These are phyloP conservation scores for Fusarium caatingaense DNA, from an alignment of 2,329 filamentous ascomycete genomes.

Conservation along the genomic window DNA sequence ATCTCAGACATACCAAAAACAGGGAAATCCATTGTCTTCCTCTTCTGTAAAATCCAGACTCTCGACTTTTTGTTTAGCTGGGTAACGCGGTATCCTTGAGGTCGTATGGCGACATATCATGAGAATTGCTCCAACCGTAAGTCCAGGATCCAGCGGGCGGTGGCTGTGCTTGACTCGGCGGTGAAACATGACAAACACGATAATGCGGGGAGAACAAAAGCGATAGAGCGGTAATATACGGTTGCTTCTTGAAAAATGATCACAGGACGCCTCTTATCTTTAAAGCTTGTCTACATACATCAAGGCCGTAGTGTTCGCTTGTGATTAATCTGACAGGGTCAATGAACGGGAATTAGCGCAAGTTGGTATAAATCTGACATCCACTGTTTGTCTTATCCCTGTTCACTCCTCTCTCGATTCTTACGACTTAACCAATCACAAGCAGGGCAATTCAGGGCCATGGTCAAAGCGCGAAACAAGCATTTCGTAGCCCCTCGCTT, in stretches of 20 bases:
- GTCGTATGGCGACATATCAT: background rate
- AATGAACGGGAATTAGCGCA: background rate
- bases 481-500: background rate
- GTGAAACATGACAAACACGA: background rate
- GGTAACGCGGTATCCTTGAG: background rate
- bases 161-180: background rate
- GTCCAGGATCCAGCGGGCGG: background rate
- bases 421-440: background rate
- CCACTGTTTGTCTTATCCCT: background rate
- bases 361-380: background rate
- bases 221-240: background rate
- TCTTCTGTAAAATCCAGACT: background rate
- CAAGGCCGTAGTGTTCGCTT: fast-evolving
- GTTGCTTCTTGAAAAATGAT: background rate
- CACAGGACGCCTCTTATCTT: background rate
- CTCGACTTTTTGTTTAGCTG: background rate
- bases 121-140: background rate
- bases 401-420: background rate
- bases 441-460: background rate
- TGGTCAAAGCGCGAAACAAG: background rate
- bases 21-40: background rate
- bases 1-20: background rate
- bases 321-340: background rate
- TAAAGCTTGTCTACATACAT: background rate
- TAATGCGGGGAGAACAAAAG: background rate